Base-by-base conservation (phyloP, 805 yeast species). In the Sugiyamaella marilandica region DNA sequence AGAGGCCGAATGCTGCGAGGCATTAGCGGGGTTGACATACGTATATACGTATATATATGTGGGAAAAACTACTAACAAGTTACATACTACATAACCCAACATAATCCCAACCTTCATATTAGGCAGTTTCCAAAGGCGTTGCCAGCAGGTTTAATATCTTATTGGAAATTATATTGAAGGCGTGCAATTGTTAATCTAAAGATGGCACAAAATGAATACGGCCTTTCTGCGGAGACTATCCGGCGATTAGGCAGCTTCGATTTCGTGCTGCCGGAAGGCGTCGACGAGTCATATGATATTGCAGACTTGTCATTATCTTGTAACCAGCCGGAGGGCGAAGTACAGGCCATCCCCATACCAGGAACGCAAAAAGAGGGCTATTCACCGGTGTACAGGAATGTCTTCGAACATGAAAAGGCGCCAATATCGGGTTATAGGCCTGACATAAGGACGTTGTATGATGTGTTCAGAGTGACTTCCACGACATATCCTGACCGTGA, bases 381-480 rank as follows among this genome's bases (percentile, higher is more conserved):
- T 64, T 78, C 85, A 26, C 74, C 79, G 1, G 64, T 78, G 8
- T 84, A 74, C 62, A 69, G 88, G 51, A 80, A 74, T 59, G 64
- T 66, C 10, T 59, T 67, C 11, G 57, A 70, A 5, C 64, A 69
- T 14, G 11, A n/a, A 10, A 70, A 67, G 24, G 59, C 61, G 11
- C 58, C 67, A 19, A 36, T 67, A 10, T 56, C 65, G 41, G 41
- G 61, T 10, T 50, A 71, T 45, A 66, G 70, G 26, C 73, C 76
- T 2, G 64, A 63, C 18, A 57, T 75, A 43, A 64, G 67, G 46
- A 78, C 81, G 9, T 62, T 68, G 47, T 69, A 72, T 55, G 68
- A 64, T 9, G 58, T 69, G 13, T 72, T 74, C 59, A 62, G 64
- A 35, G 36, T 55, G 16, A 57, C 74, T 2, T 69, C 60, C 10